These are phyloP conservation scores for Saksenaea oblongispora DNA, from an alignment of 371 early-diverging fungal species.

Conservation along the genomic window DNA sequence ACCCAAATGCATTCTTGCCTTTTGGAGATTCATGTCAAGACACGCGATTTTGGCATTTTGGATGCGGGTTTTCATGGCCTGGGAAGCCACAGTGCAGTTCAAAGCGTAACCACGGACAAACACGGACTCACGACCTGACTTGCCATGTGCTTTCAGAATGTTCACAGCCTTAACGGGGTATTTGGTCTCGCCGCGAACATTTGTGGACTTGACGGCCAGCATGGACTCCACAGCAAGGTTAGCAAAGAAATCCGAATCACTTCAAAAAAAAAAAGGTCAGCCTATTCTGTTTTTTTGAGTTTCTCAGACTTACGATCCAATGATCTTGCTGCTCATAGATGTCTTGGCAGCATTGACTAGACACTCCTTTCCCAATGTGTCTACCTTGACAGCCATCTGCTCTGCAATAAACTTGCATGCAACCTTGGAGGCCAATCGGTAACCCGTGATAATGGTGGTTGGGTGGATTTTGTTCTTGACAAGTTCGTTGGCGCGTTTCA, in stretches of 20 bases:
- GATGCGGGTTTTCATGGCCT: constrained; percentile 93
- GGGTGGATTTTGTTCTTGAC: constrained; percentile 99
- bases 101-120: constrained; percentile 98
- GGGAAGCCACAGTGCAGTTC: constrained; percentile 98
- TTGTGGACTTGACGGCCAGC: constrained; percentile 88
- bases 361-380: constrained; percentile 90
- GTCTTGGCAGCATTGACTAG: constrained; percentile 98
- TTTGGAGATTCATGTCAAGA: constrained; percentile 99
- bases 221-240: constrained; percentile 97
- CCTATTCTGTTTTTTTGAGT: neutral
- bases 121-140: constrained; percentile 89
- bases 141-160: constrained; percentile 99
- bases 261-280: constrained; percentile 22
- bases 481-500: constrained; percentile 95
- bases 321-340: constrained; percentile 98
- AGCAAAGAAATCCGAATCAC: constrained; percentile 95
- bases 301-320: constrained; percentile 74
- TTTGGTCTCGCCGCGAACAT: constrained; percentile 85
- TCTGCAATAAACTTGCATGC: constrained; percentile 98
- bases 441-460: constrained; percentile 98
- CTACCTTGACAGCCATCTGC: constrained; percentile 93
- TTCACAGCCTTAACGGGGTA: constrained; percentile 99
- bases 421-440: constrained; percentile 97
- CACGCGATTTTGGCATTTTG: constrained; percentile 97
- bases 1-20: constrained; percentile 98